Evolutionary conservation across 495 filamentous ascomycete species (phyloP).

Genomic region (Astrocystis sublimbata): DNA sequence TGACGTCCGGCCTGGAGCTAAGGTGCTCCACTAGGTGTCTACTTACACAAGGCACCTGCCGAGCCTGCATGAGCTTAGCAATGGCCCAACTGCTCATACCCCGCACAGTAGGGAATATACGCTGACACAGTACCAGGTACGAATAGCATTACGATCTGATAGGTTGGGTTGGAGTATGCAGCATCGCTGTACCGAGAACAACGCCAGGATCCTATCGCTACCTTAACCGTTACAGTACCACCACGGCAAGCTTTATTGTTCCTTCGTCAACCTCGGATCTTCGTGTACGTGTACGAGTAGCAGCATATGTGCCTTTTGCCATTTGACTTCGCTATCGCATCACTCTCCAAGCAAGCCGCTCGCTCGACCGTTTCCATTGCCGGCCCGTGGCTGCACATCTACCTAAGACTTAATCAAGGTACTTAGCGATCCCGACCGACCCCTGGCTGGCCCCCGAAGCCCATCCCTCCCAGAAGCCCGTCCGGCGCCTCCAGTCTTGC

Average conservation of each 20-base stretch:
- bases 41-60: no score
- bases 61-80: no score
- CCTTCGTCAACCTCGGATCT: background rate
- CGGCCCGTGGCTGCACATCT: background rate
- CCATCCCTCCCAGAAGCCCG: conserved; percentile 2
- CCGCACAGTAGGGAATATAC: conserved; percentile 11
- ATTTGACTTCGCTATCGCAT: background rate
- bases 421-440: conserved; percentile 5
- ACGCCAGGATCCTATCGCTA: no score
- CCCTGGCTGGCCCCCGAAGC: conserved; percentile 5
- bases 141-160: background rate
- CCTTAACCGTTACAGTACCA: no score
- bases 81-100: no score
- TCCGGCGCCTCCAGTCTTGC: no score
- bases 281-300: background rate
- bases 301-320: background rate
- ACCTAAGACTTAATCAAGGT: no score
- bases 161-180: no score
- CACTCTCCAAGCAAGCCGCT: background rate
- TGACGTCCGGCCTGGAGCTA: conserved; percentile 13
- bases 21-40: background rate
- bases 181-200: no score
- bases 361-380: background rate
- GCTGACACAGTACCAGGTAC: no score
- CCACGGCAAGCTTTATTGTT: background rate